A percentile compares a stretch with the other conserved stretches of the same genome.
phyloP scores from a whole-genome alignment of 176 grass and related monocot genomes.

The Oryza glumipatula region DNA sequence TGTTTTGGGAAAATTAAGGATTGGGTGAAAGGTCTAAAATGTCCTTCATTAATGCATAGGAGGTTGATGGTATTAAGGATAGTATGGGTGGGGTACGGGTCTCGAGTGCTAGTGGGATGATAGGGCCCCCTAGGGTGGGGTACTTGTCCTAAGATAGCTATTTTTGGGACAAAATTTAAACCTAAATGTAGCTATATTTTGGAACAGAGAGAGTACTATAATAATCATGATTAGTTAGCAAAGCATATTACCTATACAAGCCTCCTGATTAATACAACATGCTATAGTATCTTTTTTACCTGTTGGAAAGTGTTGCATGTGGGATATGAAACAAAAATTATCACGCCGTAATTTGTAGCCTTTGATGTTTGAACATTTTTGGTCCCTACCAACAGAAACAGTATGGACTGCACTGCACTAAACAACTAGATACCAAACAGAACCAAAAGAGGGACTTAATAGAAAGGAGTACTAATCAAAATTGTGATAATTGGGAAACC shows the following conservation, averaged over 20 bases:
- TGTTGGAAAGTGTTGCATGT: slow-evolving; percentile 5
- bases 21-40: too few species aligned
- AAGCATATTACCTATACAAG: background rate
- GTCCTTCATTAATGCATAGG: too few species aligned
- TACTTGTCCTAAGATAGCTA: too few species aligned
- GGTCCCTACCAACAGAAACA: background rate
- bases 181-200: too few species aligned
- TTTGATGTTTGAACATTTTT: background rate
- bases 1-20: too few species aligned
- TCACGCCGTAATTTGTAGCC: background rate
- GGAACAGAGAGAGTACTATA: background rate
- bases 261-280: background rate
- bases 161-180: too few species aligned
- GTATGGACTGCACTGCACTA: background rate
- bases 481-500: background rate
- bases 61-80: too few species aligned
- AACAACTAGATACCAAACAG: background rate
- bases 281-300: background rate
- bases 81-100: too few species aligned
- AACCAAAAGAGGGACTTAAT: background rate
- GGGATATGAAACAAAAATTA: background rate
- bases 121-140: too few species aligned
- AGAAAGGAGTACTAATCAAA: background rate
- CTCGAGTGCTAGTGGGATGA: too few species aligned
- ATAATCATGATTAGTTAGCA: background rate